phyloP scores from a whole-genome alignment of 495 filamentous ascomycete genomes.

The Penicillium nucicola region DNA sequence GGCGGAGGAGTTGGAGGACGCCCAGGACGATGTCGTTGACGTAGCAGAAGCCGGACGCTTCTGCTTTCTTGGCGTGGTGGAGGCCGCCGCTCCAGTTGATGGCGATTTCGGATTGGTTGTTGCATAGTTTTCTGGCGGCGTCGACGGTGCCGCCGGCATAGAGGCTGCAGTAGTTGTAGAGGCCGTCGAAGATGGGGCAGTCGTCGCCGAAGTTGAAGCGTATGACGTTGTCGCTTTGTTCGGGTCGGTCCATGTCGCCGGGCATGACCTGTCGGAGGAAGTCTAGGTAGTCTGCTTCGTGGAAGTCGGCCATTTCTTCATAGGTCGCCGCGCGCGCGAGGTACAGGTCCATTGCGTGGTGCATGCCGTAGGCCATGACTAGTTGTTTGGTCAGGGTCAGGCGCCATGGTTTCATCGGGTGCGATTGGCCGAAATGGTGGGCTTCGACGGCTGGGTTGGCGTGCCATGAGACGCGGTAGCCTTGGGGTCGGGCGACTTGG shows the following conservation, averaged over 20 bases:
- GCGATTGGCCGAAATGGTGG: slow-evolving; percentile 90
- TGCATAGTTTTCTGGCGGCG: slow-evolving; percentile 84
- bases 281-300: slow-evolving; percentile 83
- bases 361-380: slow-evolving; percentile 90
- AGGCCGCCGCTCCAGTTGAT: slow-evolving; percentile 99
- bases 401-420: slow-evolving; percentile 99
- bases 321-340: slow-evolving; percentile 74
- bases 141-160: slow-evolving; percentile 88
- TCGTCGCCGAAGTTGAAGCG: slow-evolving; percentile 88
- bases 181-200: slow-evolving; percentile 93
- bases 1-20: slow-evolving; percentile 82
- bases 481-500: slow-evolving; percentile 72
- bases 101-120: slow-evolving; percentile 85
- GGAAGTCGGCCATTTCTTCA: slow-evolving; percentile 85
- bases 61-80: slow-evolving; percentile 95
- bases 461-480: slow-evolving; percentile 95
- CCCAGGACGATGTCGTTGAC: slow-evolving; percentile 98
- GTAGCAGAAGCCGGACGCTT: slow-evolving; percentile 96
- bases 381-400: slow-evolving; percentile 92
- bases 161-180: slow-evolving; percentile 92
- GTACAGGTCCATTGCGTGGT: slow-evolving; percentile 93
- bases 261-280: slow-evolving; percentile 59
- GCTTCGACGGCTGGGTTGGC: slow-evolving; percentile 92
- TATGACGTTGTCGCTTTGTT: slow-evolving; percentile 38
- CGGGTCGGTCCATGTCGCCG: slow-evolving; percentile 43